Percentiles rank a stretch among this genome's conserved stretches.
Conservation (phyloP, 345 rosid genomes). For the Hevea brasiliensis region DNA sequence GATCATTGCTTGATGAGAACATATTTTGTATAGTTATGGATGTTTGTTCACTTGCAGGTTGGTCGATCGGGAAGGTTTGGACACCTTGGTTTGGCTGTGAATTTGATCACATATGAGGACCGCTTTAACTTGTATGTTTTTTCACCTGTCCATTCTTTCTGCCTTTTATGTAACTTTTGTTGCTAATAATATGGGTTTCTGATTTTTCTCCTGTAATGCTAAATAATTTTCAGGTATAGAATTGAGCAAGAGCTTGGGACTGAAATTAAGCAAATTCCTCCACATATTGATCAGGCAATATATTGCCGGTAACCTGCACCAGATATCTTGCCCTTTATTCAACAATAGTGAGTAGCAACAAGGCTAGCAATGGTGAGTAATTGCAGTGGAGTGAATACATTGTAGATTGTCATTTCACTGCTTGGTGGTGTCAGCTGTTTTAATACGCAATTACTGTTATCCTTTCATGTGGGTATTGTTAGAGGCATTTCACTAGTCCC, state of each 20-base stretch:
- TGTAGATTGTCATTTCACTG: background rate
- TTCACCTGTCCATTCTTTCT: background rate
- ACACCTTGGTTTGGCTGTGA: slow-evolving; percentile 99
- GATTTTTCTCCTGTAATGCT: background rate
- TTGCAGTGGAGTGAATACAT: background rate
- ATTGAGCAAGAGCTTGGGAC: slow-evolving; percentile 99
- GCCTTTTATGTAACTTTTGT: background rate
- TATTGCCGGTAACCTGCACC: slow-evolving; percentile 67
- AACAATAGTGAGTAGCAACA: slow-evolving; percentile 28
- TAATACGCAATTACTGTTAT: too few relatives aligned
- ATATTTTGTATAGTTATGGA: background rate
- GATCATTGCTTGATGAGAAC: background rate
- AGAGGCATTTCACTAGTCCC: too few relatives aligned
- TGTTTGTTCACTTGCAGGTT: slow-evolving; percentile 48
- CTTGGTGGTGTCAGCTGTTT: background rate
- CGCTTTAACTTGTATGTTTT: slow-evolving; percentile 89
- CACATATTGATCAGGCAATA: slow-evolving; percentile 87
- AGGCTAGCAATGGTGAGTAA: slow-evolving; percentile 46
- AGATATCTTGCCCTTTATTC: slow-evolving; percentile 17
- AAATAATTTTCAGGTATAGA: slow-evolving; percentile 72
- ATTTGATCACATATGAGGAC: slow-evolving; percentile 97
- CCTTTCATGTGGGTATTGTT: background rate
- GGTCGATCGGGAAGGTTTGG: slow-evolving; percentile 99
- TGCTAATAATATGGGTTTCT: slow-evolving; percentile 3
- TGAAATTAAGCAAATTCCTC: slow-evolving; percentile 97